Evolutionary conservation across 371 early-diverging fungal species (phyloP).

Genomic region (Lichtheimia corymbifera): DNA sequence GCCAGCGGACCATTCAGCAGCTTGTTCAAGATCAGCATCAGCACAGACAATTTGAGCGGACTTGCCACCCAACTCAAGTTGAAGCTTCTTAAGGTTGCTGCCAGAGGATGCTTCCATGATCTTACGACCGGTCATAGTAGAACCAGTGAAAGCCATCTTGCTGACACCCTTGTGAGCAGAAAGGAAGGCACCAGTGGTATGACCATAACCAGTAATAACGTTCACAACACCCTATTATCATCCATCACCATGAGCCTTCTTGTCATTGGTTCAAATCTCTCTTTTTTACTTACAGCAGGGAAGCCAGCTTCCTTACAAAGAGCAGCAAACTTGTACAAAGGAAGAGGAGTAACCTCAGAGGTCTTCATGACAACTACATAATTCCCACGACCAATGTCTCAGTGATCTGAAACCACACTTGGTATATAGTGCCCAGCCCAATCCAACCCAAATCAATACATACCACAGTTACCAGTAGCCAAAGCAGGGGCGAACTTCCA

Average conservation of each 20-base stretch:
- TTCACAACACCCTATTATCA: slow-evolving; percentile 68
- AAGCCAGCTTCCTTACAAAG: slow-evolving; percentile 49
- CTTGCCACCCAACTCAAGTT: slow-evolving; percentile 93
- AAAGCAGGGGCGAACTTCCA: slow-evolving; percentile 91
- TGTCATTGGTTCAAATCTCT: background rate
- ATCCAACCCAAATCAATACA: slow-evolving; percentile 19
- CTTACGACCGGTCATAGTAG: slow-evolving; percentile 68
- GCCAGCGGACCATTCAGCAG: slow-evolving; percentile 68
- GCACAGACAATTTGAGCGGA: slow-evolving; percentile 83
- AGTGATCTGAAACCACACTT: no score
- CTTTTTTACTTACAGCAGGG: slow-evolving; percentile 39
- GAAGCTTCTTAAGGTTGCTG: slow-evolving; percentile 72
- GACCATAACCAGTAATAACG: slow-evolving; percentile 59
- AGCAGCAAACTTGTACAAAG: slow-evolving; percentile 46
- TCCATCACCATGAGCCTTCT: background rate
- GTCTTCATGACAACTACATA: slow-evolving; percentile 52
- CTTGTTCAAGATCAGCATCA: slow-evolving; percentile 80
- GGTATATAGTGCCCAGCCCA: background rate
- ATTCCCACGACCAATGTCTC: no score
- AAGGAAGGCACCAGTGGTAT: slow-evolving; percentile 35
- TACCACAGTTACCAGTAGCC: slow-evolving; percentile 66
- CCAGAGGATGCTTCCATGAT: slow-evolving; percentile 68
- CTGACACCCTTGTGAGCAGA: slow-evolving; percentile 25
- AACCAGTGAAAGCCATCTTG: slow-evolving; percentile 69
- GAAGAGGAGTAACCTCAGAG: slow-evolving; percentile 58